phyloP scores from a whole-genome alignment of 2,329 filamentous ascomycete species.

The Epichloe bromicola region DNA sequence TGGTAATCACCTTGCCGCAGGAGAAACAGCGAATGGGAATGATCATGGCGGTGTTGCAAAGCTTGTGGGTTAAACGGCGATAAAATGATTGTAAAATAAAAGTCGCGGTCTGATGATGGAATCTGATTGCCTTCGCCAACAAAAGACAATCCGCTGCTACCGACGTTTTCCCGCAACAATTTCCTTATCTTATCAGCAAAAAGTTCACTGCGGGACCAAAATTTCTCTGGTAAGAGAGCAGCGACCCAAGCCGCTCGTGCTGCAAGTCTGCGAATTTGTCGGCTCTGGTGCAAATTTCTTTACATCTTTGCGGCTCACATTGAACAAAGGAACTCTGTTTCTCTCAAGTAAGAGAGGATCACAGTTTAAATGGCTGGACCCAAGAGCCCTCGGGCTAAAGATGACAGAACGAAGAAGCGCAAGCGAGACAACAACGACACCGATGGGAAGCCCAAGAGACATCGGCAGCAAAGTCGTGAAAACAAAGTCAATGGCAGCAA shows the following conservation, averaged over 20 bases:
- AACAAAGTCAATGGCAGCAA: constrained; percentile 15
- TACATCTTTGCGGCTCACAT: neutral
- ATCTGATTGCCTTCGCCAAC: neutral
- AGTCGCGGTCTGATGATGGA: constrained; percentile 3
- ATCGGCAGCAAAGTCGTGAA: constrained; percentile 20
- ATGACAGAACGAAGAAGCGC: constrained; percentile 30
- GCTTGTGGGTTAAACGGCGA: neutral
- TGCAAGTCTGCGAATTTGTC: constrained; percentile 2
- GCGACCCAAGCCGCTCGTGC: neutral
- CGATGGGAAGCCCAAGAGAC: constrained; percentile 28
- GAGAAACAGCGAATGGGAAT: constrained; percentile 98
- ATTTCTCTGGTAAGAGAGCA: constrained; percentile 16
- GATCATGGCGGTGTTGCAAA: constrained; percentile 54
- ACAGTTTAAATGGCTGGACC: constrained; percentile 22
- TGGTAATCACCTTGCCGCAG: constrained; percentile 71
- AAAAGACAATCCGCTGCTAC: constrained; percentile 13
- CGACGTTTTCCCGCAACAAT: constrained; percentile 18
- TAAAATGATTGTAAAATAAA: neutral
- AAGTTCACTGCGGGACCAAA: constrained; percentile 28
- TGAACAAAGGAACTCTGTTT: neutral
- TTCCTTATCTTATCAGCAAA: constrained; percentile 29
- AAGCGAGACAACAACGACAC: constrained; percentile 32
- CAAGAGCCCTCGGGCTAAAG: constrained; percentile 19
- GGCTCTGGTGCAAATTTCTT: constrained; percentile 4
- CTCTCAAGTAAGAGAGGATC: neutral